Conservation (phyloP, 1,284 basidiomycete species). For the Peniophora sp. region DNA sequence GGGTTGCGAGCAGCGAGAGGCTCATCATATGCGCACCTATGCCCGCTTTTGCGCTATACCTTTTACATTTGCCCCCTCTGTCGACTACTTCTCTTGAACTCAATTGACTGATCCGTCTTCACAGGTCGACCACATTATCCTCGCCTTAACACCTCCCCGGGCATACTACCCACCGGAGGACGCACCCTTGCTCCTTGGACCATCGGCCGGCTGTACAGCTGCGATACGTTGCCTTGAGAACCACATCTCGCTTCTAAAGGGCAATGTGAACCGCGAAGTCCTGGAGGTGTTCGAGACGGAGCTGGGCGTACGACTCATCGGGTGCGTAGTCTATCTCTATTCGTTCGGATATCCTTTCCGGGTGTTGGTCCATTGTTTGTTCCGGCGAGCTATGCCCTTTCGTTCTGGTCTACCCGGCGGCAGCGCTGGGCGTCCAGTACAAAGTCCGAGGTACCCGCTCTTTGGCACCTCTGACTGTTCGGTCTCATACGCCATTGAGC, state of each 20-base stretch:
- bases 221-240: constrained; percentile 81
- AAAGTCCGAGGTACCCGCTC: too few relatives aligned
- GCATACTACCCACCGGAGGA: constrained; percentile 90
- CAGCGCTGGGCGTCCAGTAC: too few relatives aligned
- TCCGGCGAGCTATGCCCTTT: not conserved
- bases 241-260: constrained; percentile 87
- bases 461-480: not conserved
- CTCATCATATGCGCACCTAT: too few relatives aligned
- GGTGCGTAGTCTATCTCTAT: constrained; percentile 38
- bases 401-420: too few relatives aligned
- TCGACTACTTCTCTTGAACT: not conserved
- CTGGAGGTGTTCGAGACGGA: constrained; percentile 98
- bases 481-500: not conserved
- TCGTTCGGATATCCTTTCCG: not conserved
- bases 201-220: constrained; percentile 81
- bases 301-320: constrained; percentile 86
- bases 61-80: too few relatives aligned
- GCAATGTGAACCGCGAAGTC: constrained; percentile 92
- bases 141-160: constrained; percentile 72
- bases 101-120: not conserved
- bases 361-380: not conserved
- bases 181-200: constrained; percentile 65
- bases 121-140: constrained; percentile 89
- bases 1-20: too few relatives aligned
- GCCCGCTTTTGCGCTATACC: too few relatives aligned